These are phyloP conservation scores for Phialophora expanda DNA, from an alignment of 2,329 filamentous ascomycete species.

Conservation along the genomic window DNA sequence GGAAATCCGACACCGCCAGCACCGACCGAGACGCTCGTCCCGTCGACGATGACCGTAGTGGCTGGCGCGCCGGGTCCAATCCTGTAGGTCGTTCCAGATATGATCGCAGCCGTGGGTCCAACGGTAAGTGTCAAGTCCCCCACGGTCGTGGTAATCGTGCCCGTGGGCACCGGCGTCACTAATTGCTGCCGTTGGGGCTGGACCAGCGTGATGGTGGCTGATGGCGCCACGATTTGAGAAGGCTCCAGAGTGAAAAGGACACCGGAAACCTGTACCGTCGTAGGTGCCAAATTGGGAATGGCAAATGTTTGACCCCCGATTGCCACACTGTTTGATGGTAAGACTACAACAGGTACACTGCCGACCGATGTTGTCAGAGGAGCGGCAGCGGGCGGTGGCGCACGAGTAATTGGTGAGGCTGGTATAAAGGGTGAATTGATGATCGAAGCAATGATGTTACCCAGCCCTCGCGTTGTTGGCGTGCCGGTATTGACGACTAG, in stretches of 20 bases:
- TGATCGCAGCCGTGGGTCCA: slow-evolving; percentile 38
- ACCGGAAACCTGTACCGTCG: slow-evolving; percentile 30
- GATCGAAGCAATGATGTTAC: slow-evolving; percentile 36
- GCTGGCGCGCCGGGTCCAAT: slow-evolving; percentile 37
- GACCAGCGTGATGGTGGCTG: slow-evolving; percentile 31
- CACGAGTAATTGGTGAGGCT: slow-evolving; percentile 5
- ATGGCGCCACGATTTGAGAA: slow-evolving; percentile 33
- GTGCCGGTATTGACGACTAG: slow-evolving; percentile 15
- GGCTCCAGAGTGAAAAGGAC: slow-evolving; percentile 34
- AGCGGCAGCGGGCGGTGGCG: slow-evolving; percentile 4
- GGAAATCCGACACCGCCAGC: slow-evolving; percentile 39
- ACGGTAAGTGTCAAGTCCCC: slow-evolving; percentile 38
- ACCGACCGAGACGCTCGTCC: slow-evolving; percentile 39
- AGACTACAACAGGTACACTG: slow-evolving; percentile 34
- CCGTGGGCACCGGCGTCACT: slow-evolving; percentile 16
- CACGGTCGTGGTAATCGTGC: slow-evolving; percentile 26
- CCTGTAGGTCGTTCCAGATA: slow-evolving; percentile 40
- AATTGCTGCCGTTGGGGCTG: slow-evolving; percentile 14
- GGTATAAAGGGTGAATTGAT: slow-evolving; percentile 35
- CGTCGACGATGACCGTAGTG: slow-evolving; percentile 37
- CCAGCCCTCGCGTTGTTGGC: slow-evolving; percentile 24
- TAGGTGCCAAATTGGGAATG: slow-evolving; percentile 30
- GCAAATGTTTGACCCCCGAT: slow-evolving; percentile 36
- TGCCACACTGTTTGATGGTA: slow-evolving; percentile 32
- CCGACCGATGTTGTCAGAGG: slow-evolving; percentile 31